Conservation (phyloP, 108 stramenopile genomes). For the Pseudonitzschia pungens region DNA sequence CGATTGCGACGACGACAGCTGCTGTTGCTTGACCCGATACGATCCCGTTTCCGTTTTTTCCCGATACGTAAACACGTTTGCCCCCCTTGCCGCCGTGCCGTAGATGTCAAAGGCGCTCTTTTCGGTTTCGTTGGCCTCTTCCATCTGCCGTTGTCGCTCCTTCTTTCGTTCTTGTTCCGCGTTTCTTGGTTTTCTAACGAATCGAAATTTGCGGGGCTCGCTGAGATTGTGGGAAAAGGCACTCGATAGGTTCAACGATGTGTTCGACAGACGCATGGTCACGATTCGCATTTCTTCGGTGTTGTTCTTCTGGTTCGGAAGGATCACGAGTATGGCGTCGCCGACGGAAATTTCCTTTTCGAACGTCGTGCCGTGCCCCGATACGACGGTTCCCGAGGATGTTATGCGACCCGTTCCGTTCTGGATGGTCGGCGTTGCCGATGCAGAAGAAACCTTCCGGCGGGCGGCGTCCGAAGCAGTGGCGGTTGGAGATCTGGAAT, state of each 20-base stretch:
- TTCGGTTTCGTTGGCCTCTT: slow-evolving; percentile 49
- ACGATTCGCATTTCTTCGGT: slow-evolving; percentile 64
- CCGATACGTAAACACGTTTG: slow-evolving; percentile 61
- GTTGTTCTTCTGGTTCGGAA: slow-evolving; percentile 22
- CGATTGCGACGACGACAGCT: slow-evolving; percentile 12
- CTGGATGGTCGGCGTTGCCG: slow-evolving; percentile 38
- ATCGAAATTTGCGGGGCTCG: slow-evolving; percentile 51
- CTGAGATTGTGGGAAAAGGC: slow-evolving; percentile 58
- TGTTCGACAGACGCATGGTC: slow-evolving; percentile 73
- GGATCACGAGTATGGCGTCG: slow-evolving; percentile 59
- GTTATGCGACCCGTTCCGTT: slow-evolving; percentile 69
- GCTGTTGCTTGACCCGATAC: slow-evolving; percentile 65
- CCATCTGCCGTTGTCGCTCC: slow-evolving; percentile 31
- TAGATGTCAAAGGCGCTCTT: slow-evolving; percentile 67
- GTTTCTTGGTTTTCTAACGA: slow-evolving; percentile 67
- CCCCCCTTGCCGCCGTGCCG: slow-evolving; percentile 12
- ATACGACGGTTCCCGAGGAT: slow-evolving; percentile 73
- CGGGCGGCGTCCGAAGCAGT: background rate
- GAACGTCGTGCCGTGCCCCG: slow-evolving; percentile 66
- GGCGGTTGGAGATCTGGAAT: background rate
- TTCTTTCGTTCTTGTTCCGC: slow-evolving; percentile 34
- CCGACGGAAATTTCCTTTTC: slow-evolving; percentile 57
- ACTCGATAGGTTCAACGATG: slow-evolving; percentile 59
- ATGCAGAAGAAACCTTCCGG: background rate
- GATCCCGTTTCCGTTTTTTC: slow-evolving; percentile 78